phyloP scores from a whole-genome alignment of 306 rosid species.

The Albizia julibrissin region DNA sequence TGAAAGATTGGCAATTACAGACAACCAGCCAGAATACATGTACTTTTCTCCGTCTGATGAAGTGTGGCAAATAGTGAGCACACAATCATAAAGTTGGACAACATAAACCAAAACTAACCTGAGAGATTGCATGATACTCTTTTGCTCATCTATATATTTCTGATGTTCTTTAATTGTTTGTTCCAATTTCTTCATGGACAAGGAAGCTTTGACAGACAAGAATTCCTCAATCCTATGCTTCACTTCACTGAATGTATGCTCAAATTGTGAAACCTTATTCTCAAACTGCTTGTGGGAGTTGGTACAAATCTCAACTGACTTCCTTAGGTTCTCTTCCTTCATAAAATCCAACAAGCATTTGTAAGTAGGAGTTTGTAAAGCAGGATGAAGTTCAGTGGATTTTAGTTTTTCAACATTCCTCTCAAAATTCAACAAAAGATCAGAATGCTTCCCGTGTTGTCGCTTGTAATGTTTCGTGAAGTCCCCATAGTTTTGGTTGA shows the following conservation, averaged over 20 bases:
- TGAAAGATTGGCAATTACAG: neutral
- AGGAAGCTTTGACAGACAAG: conserved; percentile 53
- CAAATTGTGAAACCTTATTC: conserved; percentile 77
- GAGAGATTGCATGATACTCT: conserved; percentile 90
- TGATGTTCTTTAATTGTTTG: conserved; percentile 66
- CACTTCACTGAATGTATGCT: conserved; percentile 61
- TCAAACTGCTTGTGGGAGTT: conserved; percentile 86
- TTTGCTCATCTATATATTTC: conserved; percentile 65
- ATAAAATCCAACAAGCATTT: conserved; percentile 87
- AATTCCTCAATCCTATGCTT: conserved; percentile 70
- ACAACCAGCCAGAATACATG: neutral
- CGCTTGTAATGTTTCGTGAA: conserved; percentile 76
- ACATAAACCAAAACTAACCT: conserved; percentile 56
- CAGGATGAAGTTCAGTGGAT: conserved; percentile 72
- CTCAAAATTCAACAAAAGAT: conserved; percentile 70
- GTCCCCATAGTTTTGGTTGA: conserved; percentile 73
- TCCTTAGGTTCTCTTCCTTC: conserved; percentile 79
- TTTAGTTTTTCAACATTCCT: conserved; percentile 75
- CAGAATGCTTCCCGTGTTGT: conserved; percentile 73
- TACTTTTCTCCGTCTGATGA: neutral
- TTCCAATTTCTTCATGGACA: conserved; percentile 57
- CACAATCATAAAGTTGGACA: neutral
- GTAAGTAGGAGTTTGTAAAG: conserved; percentile 60
- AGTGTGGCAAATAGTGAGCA: neutral
- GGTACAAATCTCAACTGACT: conserved; percentile 74